Evolutionary conservation across 169 alveolate species (phyloP).

Genomic region (Plasmodium inui): DNA sequence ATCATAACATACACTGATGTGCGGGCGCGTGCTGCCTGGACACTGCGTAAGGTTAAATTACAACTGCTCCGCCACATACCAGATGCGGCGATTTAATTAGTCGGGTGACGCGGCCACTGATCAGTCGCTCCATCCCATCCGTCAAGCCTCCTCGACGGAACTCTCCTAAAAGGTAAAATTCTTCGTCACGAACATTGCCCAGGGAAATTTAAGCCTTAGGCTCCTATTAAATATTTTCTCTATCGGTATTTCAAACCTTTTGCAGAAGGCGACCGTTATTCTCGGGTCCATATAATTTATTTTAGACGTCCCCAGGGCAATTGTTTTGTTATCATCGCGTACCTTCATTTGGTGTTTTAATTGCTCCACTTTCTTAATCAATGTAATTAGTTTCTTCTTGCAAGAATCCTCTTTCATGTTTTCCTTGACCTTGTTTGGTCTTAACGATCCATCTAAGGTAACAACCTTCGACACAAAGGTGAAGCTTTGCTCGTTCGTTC

Average conservation of each 20-base stretch:
- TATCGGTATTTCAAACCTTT: conserved; percentile 95
- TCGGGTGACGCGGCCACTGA: not conserved
- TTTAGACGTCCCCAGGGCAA: conserved; percentile 99
- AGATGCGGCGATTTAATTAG: not conserved
- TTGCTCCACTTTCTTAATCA: conserved; percentile 69
- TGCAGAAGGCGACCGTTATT: conserved; percentile 97
- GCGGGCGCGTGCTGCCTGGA: not conserved
- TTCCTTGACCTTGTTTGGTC: conserved; percentile 74
- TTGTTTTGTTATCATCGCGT: conserved; percentile 96
- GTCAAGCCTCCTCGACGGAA: not conserved
- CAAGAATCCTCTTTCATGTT: conserved; percentile 76
- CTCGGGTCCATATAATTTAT: conserved; percentile 99
- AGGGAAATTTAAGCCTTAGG: conserved; percentile 95
- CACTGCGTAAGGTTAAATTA: not conserved
- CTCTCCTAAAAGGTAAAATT: conserved; percentile 90
- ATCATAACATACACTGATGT: not conserved
- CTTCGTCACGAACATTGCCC: conserved; percentile 98
- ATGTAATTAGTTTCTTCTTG: conserved; percentile 76
- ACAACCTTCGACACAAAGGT: conserved; percentile 76
- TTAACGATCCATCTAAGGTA: conserved; percentile 73
- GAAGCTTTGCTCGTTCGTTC: conserved; percentile 78
- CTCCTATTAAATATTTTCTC: conserved; percentile 96
- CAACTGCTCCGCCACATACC: not conserved
- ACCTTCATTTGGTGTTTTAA: conserved; percentile 87
- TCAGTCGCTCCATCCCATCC: not conserved